These are phyloP conservation scores for Malus asiatica DNA, from an alignment of 306 rosid species.

Conservation along the genomic window DNA sequence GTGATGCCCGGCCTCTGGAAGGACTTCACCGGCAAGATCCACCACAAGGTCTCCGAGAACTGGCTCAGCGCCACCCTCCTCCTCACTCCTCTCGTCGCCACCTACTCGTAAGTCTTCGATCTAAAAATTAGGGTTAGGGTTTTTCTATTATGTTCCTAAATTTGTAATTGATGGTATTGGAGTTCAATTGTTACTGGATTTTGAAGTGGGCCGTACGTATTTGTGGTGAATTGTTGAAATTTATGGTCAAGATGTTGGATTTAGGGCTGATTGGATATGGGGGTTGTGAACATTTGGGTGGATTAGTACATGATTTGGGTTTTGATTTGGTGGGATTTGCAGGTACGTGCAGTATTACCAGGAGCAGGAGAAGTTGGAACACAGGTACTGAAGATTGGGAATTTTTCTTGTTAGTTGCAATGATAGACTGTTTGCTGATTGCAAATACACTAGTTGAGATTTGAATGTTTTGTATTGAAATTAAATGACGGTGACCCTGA, in stretches of 20 bases:
- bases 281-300: background rate
- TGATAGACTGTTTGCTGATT: background rate
- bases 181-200: background rate
- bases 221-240: background rate
- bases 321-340: background rate
- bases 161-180: background rate
- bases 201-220: background rate
- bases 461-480: background rate
- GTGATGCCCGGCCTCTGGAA: slow-evolving; percentile 77
- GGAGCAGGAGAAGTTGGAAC: slow-evolving; percentile 43
- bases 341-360: slow-evolving; percentile 37
- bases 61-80: slow-evolving; percentile 77
- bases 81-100: slow-evolving; percentile 52
- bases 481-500: background rate
- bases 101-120: slow-evolving; percentile 35
- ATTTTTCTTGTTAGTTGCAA: background rate
- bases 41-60: slow-evolving; percentile 85
- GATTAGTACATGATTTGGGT: background rate
- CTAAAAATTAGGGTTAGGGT: slow-evolving; percentile 1
- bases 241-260: background rate
- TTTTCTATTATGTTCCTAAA: background rate
- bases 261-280: background rate
- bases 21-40: slow-evolving; percentile 65
- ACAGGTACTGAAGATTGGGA: slow-evolving; percentile 32
- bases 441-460: background rate